Base-by-base conservation (phyloP, 495 filamentous ascomycete species). In the Aspergillus ellipticus region DNA sequence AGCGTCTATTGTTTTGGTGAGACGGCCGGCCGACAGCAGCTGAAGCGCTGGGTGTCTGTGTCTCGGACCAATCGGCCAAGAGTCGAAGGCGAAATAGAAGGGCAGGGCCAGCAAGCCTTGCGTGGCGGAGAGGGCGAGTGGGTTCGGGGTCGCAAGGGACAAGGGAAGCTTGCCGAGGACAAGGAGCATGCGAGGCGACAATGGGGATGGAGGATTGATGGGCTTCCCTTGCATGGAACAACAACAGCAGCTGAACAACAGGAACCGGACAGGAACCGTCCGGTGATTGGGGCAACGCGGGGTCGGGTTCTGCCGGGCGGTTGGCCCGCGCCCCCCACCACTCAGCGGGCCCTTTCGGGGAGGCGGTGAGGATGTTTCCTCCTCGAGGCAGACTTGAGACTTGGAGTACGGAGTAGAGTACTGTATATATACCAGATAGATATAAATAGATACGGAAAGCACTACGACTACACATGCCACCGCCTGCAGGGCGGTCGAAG, bases 261-360 rank as follows among this genome's bases (percentile, higher is more conserved):
- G 22, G n/a, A 29, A 7, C 6, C n/a, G 24, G 15, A 28, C 13
- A 50, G 37, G 33, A 52, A 53, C 35, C 22, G 26, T 39, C 54
- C 26, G 46, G 53, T 60, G 60, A 61, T 61, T 63, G 64, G 66
- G 65, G 66, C 68, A 50, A 64, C 63, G 67, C 62, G 69, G 69
- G 70, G 70, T 55, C 28, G 10, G 63, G 9, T 74, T 70, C 60
- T 75, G 72, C 71, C 72, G 29, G 65, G 65, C 66, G 68, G 66
- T 66, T 31, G 28, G 42, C 31, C 53, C 54, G 64, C 46, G 16
- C 21, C 22, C 24, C 31, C 10, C 41, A 33, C 50, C 49, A 53
- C 31, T 58, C 42, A 49, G 17, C 22, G 13, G 5, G 13, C 41
- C 9, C 17, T 24, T 22, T 39, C 16, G 2, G 9, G 5, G 3